These are phyloP conservation scores for Rhizopogon vulgaris DNA, from an alignment of 768 basidiomycete species.

Conservation along the genomic window DNA sequence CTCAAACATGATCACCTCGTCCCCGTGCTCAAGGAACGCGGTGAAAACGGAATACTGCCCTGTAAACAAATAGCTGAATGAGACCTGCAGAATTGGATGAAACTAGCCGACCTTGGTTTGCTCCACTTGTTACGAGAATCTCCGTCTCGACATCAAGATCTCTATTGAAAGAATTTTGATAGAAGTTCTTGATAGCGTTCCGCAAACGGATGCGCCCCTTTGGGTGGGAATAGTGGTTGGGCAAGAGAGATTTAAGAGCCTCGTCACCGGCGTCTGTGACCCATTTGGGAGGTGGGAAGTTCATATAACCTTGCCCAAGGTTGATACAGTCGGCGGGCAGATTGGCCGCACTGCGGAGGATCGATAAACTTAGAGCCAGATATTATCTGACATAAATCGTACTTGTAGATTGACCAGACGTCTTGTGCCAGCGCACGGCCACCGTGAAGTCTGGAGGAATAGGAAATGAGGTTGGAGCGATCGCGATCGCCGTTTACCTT, in stretches of 20 bases:
- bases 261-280: slow-evolving; percentile 66
- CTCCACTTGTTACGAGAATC: slow-evolving; percentile 92
- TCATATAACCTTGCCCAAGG: slow-evolving; percentile 94
- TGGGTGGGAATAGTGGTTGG: slow-evolving; percentile 90
- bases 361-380: slow-evolving; percentile 3
- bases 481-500: slow-evolving; percentile 15
- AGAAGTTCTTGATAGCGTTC: slow-evolving; percentile 79
- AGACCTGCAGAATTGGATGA: neutral
- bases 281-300: slow-evolving; percentile 81
- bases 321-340: slow-evolving; percentile 91
- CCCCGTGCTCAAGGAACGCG: slow-evolving; percentile 86
- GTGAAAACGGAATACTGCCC: slow-evolving; percentile 92
- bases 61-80: slow-evolving; percentile 23
- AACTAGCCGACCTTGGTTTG: slow-evolving; percentile 74
- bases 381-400: slow-evolving; percentile 2
- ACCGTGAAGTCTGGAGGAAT: slow-evolving; percentile 65
- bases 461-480: slow-evolving; percentile 51
- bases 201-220: slow-evolving; percentile 84
- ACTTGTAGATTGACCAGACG: slow-evolving; percentile 94
- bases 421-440: slow-evolving; percentile 77
- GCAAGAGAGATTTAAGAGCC: slow-evolving; percentile 53
- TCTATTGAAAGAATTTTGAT: slow-evolving; percentile 60
- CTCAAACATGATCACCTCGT: slow-evolving; percentile 98
- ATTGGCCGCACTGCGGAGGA: slow-evolving; percentile 62
- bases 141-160: slow-evolving; percentile 79